Evolutionary conservation across 345 rosid genomes (phyloP), one percentile per base, ranked within the genome.

Genomic region (Durio zibethinus): DNA sequence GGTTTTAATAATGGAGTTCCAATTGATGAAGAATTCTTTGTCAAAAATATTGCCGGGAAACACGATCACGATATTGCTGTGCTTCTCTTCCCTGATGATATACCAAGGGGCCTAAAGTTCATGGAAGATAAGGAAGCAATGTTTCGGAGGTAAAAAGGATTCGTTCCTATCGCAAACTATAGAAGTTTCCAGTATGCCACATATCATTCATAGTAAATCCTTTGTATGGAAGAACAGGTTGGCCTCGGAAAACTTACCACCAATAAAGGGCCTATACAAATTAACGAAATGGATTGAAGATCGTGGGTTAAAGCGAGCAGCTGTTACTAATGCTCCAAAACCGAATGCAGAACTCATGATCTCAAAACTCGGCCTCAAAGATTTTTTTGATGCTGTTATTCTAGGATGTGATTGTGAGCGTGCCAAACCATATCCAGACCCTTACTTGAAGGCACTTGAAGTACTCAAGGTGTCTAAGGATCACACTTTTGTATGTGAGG

Each of bases 301-400:
- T 14, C 93, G 74, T 48, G 97, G 97, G 27, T 64, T 93, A 86
- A 96, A 90, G 84, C 87, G 94, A 3, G 99, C 99, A 29, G 99
- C 97, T 0, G 99, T 97, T 3, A 94, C 99, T 14, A 97, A 97
- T 82, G 96, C 99, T 47, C 97, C 99, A 0, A 89, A 78, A 84
- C 80, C 63, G 29, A 97, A 91, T 85, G 99, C 97, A n/a, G 99
- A 94, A 78, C 87, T 91, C 36, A 87, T 97, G 83, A 90, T 94
- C 79, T 82, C 94, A 2, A 86, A 72, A 60, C 98, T 97, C 1
- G 97, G 99, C 38, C 94, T 94, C 11, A 63, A 78, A 23, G 92
- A 91, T 83, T 96, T 96, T 82, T 92, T 96, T 61, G 87, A 93
- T 20, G 92, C 77, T 74, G 83, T 96, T 68, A 87, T 96, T 67